Base-by-base conservation (phyloP, 2,329 filamentous ascomycete species). In the Claviceps lovelessii region DNA sequence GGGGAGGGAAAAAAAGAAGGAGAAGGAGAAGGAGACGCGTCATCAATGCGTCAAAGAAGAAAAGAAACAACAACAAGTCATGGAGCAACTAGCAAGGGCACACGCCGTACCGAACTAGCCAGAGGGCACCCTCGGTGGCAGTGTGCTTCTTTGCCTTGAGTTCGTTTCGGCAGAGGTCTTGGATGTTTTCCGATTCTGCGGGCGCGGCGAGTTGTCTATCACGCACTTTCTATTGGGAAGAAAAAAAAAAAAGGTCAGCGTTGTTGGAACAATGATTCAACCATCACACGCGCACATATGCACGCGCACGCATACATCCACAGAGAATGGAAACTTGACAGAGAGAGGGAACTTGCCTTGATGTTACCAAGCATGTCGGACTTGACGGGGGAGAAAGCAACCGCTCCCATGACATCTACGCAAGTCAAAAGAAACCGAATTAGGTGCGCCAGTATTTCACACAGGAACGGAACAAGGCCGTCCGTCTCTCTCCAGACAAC, bases 331-430 rank as follows among this genome's bases (percentile, higher is more conserved):
- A 11, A 28, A 28, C 31, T 11, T 9, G 19, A n/a, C 23, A 23
- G 23, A 11, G 37, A n/a, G 17, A 47, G 9, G 28, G 15, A 13
- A 28, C 68, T 59, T 70, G 93, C 89, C 80, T 90, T 90, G 74
- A 97, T 80, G 73, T 98, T 98, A 68, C 88, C 88, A 51, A 81
- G 70, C 76, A 98, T 87, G 72, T 98, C 93, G 62, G 73, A 86
- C 80, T 95, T 96, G 68, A 97, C 91, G 31, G 88, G 86, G 54
- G 78, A 82, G 73, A 98, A 97, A 60, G 90, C 90, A 39, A 86
- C 80, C 48, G 79, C 78, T 58, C 82, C 82, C 53, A 86, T 75
- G 55, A 78, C 71, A 68, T 85, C 82, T 85, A 35, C 11, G 1
- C n/a, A 28, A 29, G 23, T 10, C 23, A 19, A 44, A 41, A 7